Percentiles rank a stretch among this genome's conserved stretches.
These are phyloP conservation scores for Exophiala xenobiotica DNA, from an alignment of 2,329 filamentous ascomycete species.

Conservation along the genomic window DNA sequence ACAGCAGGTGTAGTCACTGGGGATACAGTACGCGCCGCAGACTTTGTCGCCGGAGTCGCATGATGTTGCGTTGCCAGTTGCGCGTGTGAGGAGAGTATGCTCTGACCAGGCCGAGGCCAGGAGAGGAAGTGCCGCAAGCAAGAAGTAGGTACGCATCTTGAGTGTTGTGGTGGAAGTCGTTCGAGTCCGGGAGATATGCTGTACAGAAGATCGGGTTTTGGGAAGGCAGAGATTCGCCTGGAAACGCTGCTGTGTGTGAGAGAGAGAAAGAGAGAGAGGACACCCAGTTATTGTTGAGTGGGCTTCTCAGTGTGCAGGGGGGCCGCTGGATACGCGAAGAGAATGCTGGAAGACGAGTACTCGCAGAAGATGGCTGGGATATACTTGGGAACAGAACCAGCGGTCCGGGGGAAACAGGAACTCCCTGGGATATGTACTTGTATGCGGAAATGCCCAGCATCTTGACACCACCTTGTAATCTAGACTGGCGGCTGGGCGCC, in stretches of 20 bases:
- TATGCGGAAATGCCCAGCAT: background rate
- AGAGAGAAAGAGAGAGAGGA: constrained; percentile 15
- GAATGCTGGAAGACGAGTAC: no score
- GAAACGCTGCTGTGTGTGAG: background rate
- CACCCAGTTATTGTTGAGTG: constrained; percentile 10
- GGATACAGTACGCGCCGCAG: constrained; percentile 29
- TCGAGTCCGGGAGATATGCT: no score
- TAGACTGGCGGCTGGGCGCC: background rate
- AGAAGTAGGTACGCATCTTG: constrained; percentile 20
- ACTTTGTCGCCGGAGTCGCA: constrained; percentile 22
- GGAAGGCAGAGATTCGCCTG: no score
- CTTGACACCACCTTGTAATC: constrained; percentile 1
- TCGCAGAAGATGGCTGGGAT: background rate
- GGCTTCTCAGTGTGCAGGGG: constrained; percentile 9
- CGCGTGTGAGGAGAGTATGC: constrained; percentile 14
- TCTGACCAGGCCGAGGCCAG: constrained; percentile 18
- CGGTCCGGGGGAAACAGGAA: background rate
- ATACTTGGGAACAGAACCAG: background rate
- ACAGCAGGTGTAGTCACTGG: constrained; percentile 27
- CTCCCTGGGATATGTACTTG: background rate
- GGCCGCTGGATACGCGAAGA: no score
- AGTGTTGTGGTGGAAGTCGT: no score
- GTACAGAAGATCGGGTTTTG: background rate
- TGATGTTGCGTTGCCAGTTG: constrained; percentile 14
- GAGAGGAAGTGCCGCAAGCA: constrained; percentile 16